A percentile compares a stretch with the other conserved stretches of the same genome.
Conservation (phyloP, 139 green algal species). For the Chlamydomonas sp. region DNA sequence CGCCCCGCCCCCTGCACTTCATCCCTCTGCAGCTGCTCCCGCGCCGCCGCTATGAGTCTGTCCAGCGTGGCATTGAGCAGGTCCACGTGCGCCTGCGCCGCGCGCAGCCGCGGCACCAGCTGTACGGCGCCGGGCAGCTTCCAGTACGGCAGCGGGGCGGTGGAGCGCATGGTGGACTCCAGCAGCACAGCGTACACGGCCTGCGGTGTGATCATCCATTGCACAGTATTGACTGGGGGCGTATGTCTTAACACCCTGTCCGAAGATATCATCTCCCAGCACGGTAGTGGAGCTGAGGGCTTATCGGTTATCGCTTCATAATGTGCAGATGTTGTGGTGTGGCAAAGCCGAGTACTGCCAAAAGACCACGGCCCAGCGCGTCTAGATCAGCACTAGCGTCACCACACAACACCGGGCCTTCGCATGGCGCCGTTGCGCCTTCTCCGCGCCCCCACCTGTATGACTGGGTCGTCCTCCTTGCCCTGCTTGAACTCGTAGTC, state of each 20-base stretch:
- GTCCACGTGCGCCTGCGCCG: constrained; percentile 63
- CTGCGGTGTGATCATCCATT: constrained; percentile 50
- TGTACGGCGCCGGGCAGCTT: constrained; percentile 61
- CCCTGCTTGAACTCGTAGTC: constrained; percentile 97
- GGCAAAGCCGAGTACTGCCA: too few species aligned
- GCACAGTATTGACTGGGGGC: neutral
- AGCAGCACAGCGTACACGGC: constrained; percentile 93
- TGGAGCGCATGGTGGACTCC: constrained; percentile 91
- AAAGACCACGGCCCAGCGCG: too few species aligned
- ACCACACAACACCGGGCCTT: too few species aligned
- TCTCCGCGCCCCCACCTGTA: constrained; percentile 61
- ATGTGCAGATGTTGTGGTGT: too few species aligned
- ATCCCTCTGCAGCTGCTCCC: constrained; percentile 73
- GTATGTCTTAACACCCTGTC: neutral
- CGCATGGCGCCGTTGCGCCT: too few species aligned
- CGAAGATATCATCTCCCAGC: too few species aligned
- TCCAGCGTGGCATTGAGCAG: constrained; percentile 85
- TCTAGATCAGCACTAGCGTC: too few species aligned
- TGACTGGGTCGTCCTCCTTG: constrained; percentile 89
- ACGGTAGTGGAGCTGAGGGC: too few species aligned
- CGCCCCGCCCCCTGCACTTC: too few species aligned
- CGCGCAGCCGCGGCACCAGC: constrained; percentile 39
- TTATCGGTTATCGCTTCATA: too few species aligned
- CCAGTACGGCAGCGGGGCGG: constrained; percentile 93
- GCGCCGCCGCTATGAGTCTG: constrained; percentile 85